These are phyloP conservation scores for Wickerhamomyces silvicola DNA, from an alignment of 805 yeast species.

Conservation along the genomic window DNA sequence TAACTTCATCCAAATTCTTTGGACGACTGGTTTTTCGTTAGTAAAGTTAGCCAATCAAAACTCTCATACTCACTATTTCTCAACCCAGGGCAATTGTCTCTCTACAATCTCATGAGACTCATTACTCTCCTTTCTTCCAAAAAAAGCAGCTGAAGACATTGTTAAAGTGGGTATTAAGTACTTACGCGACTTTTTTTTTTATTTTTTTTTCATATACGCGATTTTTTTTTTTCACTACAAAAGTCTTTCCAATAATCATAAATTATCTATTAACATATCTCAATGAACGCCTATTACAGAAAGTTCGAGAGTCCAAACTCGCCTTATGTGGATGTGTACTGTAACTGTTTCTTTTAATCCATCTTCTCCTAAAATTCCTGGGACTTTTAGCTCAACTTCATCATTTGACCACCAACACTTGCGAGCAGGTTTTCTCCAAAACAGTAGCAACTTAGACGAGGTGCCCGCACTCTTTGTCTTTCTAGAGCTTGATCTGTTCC, in stretches of 20 bases:
- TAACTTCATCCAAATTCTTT: slow-evolving; percentile 72
- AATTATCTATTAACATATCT: too few species aligned
- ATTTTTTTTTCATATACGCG: too few species aligned
- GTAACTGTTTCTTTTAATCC: slow-evolving; percentile 27
- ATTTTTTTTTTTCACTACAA: too few species aligned
- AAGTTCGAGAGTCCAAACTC: slow-evolving; percentile 96
- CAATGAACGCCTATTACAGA: slow-evolving; percentile 78
- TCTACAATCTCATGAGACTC: slow-evolving; percentile 15
- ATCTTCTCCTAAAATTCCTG: slow-evolving; percentile 24
- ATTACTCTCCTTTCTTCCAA: slow-evolving; percentile 24
- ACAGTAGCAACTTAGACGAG: slow-evolving; percentile 65
- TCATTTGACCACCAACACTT: slow-evolving; percentile 97
- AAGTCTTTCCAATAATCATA: too few species aligned
- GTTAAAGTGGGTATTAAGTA: too few species aligned
- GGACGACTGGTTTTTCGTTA: slow-evolving; percentile 52
- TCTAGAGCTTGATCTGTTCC: slow-evolving; percentile 5
- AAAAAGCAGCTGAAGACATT: slow-evolving; percentile 12
- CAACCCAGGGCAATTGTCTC: slow-evolving; percentile 77
- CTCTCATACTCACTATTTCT: slow-evolving; percentile 49
- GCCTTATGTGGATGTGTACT: slow-evolving; percentile 75
- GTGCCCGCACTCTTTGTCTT: slow-evolving; percentile 31
- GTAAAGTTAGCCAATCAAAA: neutral
- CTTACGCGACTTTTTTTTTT: too few species aligned
- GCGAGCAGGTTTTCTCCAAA: slow-evolving; percentile 97
- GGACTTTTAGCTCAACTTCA: slow-evolving; percentile 37